These are phyloP conservation scores for Drechslerella coelobrocha DNA, from an alignment of 2,329 filamentous ascomycete genomes.

Conservation along the genomic window DNA sequence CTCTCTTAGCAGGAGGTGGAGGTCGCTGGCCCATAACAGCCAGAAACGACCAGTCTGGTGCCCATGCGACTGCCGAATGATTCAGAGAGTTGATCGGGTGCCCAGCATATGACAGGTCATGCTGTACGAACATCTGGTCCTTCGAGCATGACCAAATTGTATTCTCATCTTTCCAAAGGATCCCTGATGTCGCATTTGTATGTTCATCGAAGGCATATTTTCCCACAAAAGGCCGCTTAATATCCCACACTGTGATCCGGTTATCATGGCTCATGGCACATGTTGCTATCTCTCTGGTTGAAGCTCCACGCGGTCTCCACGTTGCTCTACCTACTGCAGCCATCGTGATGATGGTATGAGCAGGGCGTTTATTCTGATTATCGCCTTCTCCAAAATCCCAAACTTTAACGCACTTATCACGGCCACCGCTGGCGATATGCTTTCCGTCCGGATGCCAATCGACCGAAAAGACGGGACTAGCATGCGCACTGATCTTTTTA, in stretches of 20 bases:
- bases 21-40: constrained; percentile 52
- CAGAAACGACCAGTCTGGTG: constrained; percentile 52
- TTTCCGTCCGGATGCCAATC: constrained; percentile 72
- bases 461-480: constrained; percentile 53
- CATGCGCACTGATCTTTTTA: constrained; percentile 53
- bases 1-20: constrained; percentile 50
- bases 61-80: constrained; percentile 66
- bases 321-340: constrained; percentile 67
- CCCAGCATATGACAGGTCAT: constrained; percentile 70
- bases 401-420: constrained; percentile 68
- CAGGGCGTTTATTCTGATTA: constrained; percentile 68
- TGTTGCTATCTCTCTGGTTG: constrained; percentile 66
- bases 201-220: constrained; percentile 72
- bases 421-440: constrained; percentile 68
- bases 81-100: constrained; percentile 69
- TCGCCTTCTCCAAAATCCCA: constrained; percentile 71
- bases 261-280: constrained; percentile 64
- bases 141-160: constrained; percentile 71
- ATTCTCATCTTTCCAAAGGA: constrained; percentile 71
- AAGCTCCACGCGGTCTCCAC: constrained; percentile 64
- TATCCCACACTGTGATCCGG: constrained; percentile 71
- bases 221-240: constrained; percentile 71
- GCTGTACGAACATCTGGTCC: constrained; percentile 70
- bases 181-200: constrained; percentile 65
- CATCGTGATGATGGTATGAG: constrained; percentile 68